phyloP scores from a whole-genome alignment of 2,329 filamentous ascomycete genomes.

The Trichoderma polysporum region DNA sequence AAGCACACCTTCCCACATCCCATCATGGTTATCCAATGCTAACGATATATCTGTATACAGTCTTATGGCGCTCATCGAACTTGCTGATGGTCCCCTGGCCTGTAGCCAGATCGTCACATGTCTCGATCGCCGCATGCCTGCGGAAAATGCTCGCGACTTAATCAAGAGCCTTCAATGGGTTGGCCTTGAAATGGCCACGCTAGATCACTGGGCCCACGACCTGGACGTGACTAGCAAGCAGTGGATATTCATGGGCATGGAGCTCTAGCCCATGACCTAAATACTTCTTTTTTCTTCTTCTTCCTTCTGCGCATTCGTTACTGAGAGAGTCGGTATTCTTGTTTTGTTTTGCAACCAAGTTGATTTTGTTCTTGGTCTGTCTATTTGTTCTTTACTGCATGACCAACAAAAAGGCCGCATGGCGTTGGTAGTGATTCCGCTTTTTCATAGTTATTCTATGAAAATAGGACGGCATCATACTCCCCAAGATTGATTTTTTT shows the following conservation, averaged over 20 bases:
- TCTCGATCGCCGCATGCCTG: slow-evolving; percentile 68
- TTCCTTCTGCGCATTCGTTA: slow-evolving; percentile 12
- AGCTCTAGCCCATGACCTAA: slow-evolving; percentile 59
- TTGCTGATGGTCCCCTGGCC: slow-evolving; percentile 73
- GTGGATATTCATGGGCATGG: slow-evolving; percentile 89
- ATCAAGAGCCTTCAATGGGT: slow-evolving; percentile 90
- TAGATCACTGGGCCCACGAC: slow-evolving; percentile 70
- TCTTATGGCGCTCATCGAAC: slow-evolving; percentile 86
- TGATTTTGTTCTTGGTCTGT: neutral
- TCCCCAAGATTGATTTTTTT: neutral
- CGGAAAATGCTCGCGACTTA: slow-evolving; percentile 63
- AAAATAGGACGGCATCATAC: neutral
- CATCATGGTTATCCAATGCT: neutral
- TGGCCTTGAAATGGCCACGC: slow-evolving; percentile 78
- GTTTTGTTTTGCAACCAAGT: neutral
- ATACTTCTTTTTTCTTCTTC: slow-evolving; percentile 24
- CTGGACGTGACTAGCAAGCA: slow-evolving; percentile 67
- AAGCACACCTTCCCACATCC: slow-evolving; percentile 40
- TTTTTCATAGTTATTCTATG: neutral
- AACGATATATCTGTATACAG: slow-evolving; percentile 42
- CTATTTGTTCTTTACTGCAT: neutral
- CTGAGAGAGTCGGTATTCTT: neutral
- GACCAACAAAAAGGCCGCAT: neutral
- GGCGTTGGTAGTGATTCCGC: slow-evolving; percentile 9
- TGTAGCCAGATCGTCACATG: slow-evolving; percentile 79